phyloP scores from a whole-genome alignment of 2,329 filamentous ascomycete genomes.

The Graphilbum sp. region DNA sequence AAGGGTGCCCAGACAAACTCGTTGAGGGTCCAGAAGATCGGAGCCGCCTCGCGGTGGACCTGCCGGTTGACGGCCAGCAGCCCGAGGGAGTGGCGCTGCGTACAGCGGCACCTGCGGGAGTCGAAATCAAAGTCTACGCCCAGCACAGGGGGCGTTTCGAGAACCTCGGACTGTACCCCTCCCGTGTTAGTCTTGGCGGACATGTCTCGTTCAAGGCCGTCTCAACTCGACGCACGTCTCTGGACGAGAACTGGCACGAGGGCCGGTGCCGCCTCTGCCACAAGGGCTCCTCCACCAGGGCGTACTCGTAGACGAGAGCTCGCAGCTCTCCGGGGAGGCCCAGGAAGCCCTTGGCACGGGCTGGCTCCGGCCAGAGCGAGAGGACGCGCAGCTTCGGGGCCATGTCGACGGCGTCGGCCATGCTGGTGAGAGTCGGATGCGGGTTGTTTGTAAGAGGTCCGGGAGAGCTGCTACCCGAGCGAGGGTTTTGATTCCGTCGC shows the following conservation, averaged over 20 bases:
- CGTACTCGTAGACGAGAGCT: neutral
- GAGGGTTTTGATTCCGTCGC: no score
- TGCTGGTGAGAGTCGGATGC: no score
- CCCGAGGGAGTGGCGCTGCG: conserved; percentile 4
- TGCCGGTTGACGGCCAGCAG: conserved; percentile 6
- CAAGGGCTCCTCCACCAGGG: neutral
- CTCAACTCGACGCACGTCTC: neutral
- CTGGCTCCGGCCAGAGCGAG: neutral
- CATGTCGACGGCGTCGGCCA: no score
- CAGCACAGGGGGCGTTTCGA: neutral
- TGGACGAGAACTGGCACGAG: neutral
- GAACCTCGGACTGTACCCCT: neutral
- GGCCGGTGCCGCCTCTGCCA: conserved; percentile 3
- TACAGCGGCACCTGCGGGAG: conserved; percentile 2
- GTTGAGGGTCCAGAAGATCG: conserved; percentile 9
- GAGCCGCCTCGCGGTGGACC: conserved; percentile 7
- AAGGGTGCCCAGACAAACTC: conserved; percentile 1
- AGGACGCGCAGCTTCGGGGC: neutral
- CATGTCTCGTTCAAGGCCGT: neutral
- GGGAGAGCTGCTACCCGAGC: no score
- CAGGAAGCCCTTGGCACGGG: neutral
- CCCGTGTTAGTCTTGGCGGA: neutral
- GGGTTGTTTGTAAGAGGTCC: no score
- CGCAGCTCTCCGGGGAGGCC: neutral
- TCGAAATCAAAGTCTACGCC: neutral